Base-by-base conservation (phyloP, 169 alveolate species). In the Babesia sp. region DNA sequence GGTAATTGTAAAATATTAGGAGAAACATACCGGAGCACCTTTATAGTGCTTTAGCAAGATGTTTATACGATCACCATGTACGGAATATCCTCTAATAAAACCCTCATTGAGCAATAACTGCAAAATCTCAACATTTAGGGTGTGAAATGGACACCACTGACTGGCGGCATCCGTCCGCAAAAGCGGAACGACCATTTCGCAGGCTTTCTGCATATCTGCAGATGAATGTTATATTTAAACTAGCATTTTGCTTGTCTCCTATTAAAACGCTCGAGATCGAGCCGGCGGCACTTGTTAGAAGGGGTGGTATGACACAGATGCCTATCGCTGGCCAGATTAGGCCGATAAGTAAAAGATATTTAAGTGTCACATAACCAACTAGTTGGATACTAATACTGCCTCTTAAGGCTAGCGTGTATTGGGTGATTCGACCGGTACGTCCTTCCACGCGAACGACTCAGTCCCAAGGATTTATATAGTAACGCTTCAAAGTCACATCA, bases 131-230 rank as follows among this genome's bases (percentile, higher is more conserved):
- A 92, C 95, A 69, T 90, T 91, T 64, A 92, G 53, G 24, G 77
- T 88, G 72, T 90, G 94, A 59, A 76, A 92, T 9, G 92, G 93
- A 60, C 94, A 87, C 71, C 92, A 73, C 76, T 91, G 95, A 29
- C 83, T 84, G 76, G 58, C 83, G 42, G 93, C 90, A 51, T 90
- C 92, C 51, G 94, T 85, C 71, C 92, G 88, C 78, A 92, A 71
- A 56, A 92, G 90, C 39, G 95, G 90, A 22, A 87, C 93, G 11
- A 92, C 94, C 96, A 92, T 92, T 83, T 92, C 96, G 76, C 96
- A 92, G 37, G 93, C 94, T 68, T 90, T 73, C 91, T 92, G 96
- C 96, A 92, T 92, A 51, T 39, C 73, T 16, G 42, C 37, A 64
- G 29, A 33, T 39, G 46, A 9, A 39, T 39, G 8, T 14, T 8